These are phyloP conservation scores for Dalbergia cultrata DNA, from an alignment of 306 rosid genomes.

Conservation along the genomic window DNA sequence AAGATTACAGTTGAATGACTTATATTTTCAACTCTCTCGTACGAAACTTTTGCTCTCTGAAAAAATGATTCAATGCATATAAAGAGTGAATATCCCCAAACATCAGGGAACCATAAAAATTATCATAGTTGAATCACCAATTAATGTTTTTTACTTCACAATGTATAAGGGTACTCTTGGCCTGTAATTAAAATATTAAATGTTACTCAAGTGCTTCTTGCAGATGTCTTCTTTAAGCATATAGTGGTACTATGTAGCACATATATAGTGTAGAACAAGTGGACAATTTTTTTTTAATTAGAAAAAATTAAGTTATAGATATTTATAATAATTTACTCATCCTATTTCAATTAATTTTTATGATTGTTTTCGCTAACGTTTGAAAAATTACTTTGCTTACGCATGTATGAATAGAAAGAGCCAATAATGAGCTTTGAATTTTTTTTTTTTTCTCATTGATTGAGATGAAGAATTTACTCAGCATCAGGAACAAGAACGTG, in stretches of 20 bases:
- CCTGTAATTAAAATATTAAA: not conserved
- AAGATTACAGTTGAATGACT: conserved; percentile 1
- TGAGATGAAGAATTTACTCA: conserved; percentile 1
- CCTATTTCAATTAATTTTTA: not conserved
- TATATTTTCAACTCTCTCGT: conserved; percentile 16
- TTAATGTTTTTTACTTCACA: not conserved
- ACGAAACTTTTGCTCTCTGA: not conserved
- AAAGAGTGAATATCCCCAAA: not conserved
- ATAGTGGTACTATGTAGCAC: not conserved
- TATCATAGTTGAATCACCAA: not conserved
- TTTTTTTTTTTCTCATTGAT: not conserved
- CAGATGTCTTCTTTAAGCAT: not conserved
- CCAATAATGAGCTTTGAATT: not conserved
- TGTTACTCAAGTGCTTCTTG: not conserved
- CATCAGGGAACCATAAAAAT: not conserved
- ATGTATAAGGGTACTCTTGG: not conserved
- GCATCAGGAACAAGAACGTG: not conserved
- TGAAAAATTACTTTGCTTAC: not conserved
- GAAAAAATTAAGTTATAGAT: not conserved
- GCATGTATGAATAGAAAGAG: not conserved
- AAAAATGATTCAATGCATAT: not conserved
- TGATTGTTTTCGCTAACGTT: not conserved
- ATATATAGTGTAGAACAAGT: not conserved
- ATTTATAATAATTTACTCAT: not conserved
- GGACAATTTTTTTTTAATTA: not conserved